Evolutionary conservation across 1,139 yeast species (phyloP).

Genomic region (Taphrina sp.): DNA sequence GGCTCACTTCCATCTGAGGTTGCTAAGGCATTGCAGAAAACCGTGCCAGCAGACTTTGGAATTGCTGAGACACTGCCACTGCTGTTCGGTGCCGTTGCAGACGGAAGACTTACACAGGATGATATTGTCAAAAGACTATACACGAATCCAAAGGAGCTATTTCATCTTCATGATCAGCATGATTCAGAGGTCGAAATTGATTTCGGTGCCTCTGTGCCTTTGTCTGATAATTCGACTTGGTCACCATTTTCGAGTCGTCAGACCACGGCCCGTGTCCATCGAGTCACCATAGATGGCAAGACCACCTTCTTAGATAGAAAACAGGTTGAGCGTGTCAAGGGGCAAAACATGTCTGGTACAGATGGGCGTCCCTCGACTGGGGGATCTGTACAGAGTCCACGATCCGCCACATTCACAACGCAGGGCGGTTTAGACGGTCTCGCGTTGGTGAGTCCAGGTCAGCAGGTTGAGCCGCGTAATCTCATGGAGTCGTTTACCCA

Average conservation of each 20-base stretch:
- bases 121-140: slow-evolving; percentile 75
- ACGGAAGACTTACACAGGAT: slow-evolving; percentile 65
- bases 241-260: slow-evolving; percentile 54
- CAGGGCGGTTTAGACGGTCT: neutral
- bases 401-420: slow-evolving; percentile 1
- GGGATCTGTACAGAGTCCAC: neutral
- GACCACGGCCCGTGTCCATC: slow-evolving; percentile 77
- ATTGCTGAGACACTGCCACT: slow-evolving; percentile 77
- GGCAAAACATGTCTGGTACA: slow-evolving; percentile 36
- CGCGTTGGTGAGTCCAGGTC: slow-evolving; percentile 35
- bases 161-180: slow-evolving; percentile 78
- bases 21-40: slow-evolving; percentile 62
- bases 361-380: neutral
- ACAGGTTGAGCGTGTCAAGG: slow-evolving; percentile 48
- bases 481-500: slow-evolving; percentile 27
- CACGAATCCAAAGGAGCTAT: slow-evolving; percentile 76
- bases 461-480: slow-evolving; percentile 33
- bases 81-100: slow-evolving; percentile 74
- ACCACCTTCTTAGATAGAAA: slow-evolving; percentile 84
- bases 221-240: slow-evolving; percentile 51
- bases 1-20: slow-evolving; percentile 76
- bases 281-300: slow-evolving; percentile 75
- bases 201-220: slow-evolving; percentile 62
- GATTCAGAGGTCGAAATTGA: slow-evolving; percentile 75
- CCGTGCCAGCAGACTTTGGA: slow-evolving; percentile 70